Conservation (phyloP, 441 rosid species). For the Erysimum cheiri region DNA sequence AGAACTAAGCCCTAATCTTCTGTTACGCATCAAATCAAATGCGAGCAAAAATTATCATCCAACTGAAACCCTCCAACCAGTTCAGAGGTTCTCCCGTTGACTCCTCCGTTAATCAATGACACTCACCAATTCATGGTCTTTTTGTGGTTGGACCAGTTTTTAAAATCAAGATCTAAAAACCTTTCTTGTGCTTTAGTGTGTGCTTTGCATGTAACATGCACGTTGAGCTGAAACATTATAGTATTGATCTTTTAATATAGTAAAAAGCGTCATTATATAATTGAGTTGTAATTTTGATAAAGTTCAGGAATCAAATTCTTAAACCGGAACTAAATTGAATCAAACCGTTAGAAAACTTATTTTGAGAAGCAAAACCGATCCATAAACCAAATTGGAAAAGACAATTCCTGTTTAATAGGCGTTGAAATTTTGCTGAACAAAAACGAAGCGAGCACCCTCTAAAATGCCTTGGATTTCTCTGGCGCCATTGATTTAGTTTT, state of each 20-base stretch:
- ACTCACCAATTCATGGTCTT: constrained; percentile 21
- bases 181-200: background rate
- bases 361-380: constrained; percentile 11
- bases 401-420: background rate
- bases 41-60: constrained; percentile 60
- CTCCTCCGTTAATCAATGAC: constrained; percentile 66
- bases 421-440: constrained; percentile 21
- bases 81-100: constrained; percentile 55
- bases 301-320: background rate
- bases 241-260: background rate
- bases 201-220: constrained; percentile 30
- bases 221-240: constrained; percentile 3
- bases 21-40: constrained; percentile 67
- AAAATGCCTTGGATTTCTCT: constrained; percentile 43
- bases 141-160: background rate
- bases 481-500: constrained; percentile 34
- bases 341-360: background rate
- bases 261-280: background rate
- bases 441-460: constrained; percentile 40
- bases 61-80: constrained; percentile 75
- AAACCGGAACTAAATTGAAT: background rate
- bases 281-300: constrained; percentile 18
- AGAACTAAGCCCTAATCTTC: constrained; percentile 66
- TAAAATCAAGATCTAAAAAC: background rate
- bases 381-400: constrained; percentile 1